phyloP scores from a whole-genome alignment of 2,329 filamentous ascomycete genomes.

The Pseudogymnoascus sp. region DNA sequence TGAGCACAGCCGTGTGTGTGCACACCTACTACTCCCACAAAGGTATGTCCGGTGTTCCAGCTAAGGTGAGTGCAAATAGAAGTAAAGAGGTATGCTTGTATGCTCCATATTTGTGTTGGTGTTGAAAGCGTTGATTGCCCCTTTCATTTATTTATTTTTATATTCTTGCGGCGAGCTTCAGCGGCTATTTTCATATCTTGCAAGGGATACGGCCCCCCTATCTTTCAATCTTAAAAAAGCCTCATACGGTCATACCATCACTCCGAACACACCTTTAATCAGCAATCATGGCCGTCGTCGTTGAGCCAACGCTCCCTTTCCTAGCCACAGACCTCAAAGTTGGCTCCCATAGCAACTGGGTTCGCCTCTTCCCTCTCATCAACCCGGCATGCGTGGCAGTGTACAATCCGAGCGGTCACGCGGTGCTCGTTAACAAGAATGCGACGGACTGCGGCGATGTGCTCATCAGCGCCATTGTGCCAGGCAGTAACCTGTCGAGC shows the following conservation, averaged over 20 bases:
- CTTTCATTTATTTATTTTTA: not conserved
- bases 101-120: not conserved
- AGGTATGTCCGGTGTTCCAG: not conserved
- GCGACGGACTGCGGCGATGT: slow-evolving; percentile 16
- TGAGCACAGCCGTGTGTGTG: not conserved
- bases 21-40: not conserved
- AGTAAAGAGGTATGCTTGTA: not conserved
- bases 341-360: slow-evolving; percentile 20
- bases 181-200: not conserved
- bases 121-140: not conserved
- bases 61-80: not conserved
- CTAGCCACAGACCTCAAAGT: slow-evolving; percentile 17
- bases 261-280: not conserved
- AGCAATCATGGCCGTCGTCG: slow-evolving; percentile 21
- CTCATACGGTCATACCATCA: not conserved
- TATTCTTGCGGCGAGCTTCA: not conserved
- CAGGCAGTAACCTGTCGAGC: slow-evolving; percentile 20
- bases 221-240: not conserved
- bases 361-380: slow-evolving; percentile 22
- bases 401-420: slow-evolving; percentile 12
- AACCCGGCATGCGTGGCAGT: slow-evolving; percentile 20
- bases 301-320: slow-evolving; percentile 23
- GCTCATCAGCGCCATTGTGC: slow-evolving; percentile 18
- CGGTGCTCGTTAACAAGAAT: slow-evolving; percentile 19
- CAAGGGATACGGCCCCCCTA: not conserved